These are phyloP conservation scores for Pseudogymnoascus sp. DNA, from an alignment of 2,329 filamentous ascomycete genomes.

Conservation along the genomic window DNA sequence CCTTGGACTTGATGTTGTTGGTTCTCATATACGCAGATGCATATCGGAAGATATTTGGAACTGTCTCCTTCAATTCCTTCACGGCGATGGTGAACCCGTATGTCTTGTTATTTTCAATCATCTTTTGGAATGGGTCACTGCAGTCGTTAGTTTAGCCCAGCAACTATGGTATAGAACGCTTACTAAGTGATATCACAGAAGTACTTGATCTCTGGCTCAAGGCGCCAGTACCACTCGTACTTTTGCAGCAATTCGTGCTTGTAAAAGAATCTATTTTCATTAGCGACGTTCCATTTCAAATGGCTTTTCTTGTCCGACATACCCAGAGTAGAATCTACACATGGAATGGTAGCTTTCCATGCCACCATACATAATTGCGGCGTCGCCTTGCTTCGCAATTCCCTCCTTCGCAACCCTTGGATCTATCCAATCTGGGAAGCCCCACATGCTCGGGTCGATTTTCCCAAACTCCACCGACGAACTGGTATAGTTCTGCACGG, in stretches of 20 bases:
- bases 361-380: conserved; percentile 97
- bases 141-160: conserved; percentile 25
- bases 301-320: conserved; percentile 27
- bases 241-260: conserved; percentile 91
- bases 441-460: conserved; percentile 87
- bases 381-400: conserved; percentile 91
- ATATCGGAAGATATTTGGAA: conserved; percentile 97
- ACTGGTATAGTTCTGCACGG: conserved; percentile 83
- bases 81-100: conserved; percentile 99
- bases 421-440: conserved; percentile 94
- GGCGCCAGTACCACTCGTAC: conserved; percentile 99
- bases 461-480: conserved; percentile 83
- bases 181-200: conserved; percentile 99
- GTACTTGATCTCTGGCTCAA: conserved; percentile 99
- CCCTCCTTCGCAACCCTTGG: conserved; percentile 89
- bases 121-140: conserved; percentile 89
- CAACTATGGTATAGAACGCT: conserved; percentile 22
- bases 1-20: conserved; percentile 83
- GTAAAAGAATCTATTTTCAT: conserved; percentile 68
- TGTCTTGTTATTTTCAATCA: conserved; percentile 91
- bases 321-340: conserved; percentile 99
- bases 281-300: conserved; percentile 15
- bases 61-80: conserved; percentile 94
- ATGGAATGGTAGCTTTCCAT: conserved; percentile 99
- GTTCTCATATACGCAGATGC: conserved; percentile 94